A percentile compares a stretch with the other conserved stretches of the same genome.
Conservation (phyloP, 2,329 filamentous ascomycete genomes). For the Massarina eburnea region DNA sequence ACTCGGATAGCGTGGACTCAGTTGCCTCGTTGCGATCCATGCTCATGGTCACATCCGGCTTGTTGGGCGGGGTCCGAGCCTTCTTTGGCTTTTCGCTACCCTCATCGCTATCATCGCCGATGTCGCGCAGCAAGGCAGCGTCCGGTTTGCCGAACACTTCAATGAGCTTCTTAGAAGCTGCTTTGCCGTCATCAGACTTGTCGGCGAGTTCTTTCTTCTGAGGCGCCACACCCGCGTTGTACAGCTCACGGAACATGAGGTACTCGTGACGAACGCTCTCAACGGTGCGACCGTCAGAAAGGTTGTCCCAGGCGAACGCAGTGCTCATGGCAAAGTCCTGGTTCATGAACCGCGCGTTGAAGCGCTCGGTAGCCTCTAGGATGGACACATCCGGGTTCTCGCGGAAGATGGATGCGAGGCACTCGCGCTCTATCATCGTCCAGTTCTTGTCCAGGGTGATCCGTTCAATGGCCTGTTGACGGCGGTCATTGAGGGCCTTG, state of each 20-base stretch:
- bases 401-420: slow-evolving; percentile 16
- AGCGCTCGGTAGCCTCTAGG: slow-evolving; percentile 24
- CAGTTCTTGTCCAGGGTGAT: slow-evolving; percentile 18
- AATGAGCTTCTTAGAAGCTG: slow-evolving; percentile 2
- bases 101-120: slow-evolving; percentile 1
- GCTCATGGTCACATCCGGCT: neutral
- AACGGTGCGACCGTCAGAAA: slow-evolving; percentile 23
- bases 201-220: slow-evolving; percentile 1
- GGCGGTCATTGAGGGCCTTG: slow-evolving; percentile 30
- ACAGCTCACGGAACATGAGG: slow-evolving; percentile 19
- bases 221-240: slow-evolving; percentile 18
- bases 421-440: slow-evolving; percentile 20
- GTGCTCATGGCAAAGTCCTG: slow-evolving; percentile 11
- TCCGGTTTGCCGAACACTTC: slow-evolving; percentile 1
- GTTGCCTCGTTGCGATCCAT: neutral
- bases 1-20: neutral
- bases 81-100: neutral
- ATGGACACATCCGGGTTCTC: slow-evolving; percentile 24
- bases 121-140: neutral
- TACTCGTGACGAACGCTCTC: slow-evolving; percentile 33
- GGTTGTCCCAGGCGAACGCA: slow-evolving; percentile 9
- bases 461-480: slow-evolving; percentile 26
- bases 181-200: neutral
- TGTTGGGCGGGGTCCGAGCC: neutral
- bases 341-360: slow-evolving; percentile 23